These are phyloP conservation scores for Fusarium vanettenii DNA, from an alignment of 2,329 filamentous ascomycete genomes.

Conservation along the genomic window DNA sequence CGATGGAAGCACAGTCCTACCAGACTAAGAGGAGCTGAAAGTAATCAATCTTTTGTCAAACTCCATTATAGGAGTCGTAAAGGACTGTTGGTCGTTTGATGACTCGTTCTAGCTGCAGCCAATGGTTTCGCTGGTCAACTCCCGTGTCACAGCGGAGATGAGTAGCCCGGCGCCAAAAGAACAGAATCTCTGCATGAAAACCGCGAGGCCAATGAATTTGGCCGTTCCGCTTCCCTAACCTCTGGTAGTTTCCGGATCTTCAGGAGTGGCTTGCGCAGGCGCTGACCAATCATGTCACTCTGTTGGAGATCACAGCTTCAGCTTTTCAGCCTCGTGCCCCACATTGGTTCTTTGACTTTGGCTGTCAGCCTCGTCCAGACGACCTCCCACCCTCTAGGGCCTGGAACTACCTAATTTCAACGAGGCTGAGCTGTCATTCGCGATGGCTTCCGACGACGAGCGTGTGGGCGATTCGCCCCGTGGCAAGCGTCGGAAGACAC, in stretches of 20 bases:
- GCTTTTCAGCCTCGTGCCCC: conserved; percentile 32
- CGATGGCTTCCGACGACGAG: conserved; percentile 47
- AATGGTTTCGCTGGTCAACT: not conserved
- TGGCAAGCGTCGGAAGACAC: conserved; percentile 50
- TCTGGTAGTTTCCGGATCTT: conserved; percentile 41
- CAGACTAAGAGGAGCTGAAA: not conserved
- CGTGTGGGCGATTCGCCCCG: conserved; percentile 40
- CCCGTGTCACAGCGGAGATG: conserved; percentile 22
- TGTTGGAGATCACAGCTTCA: not conserved
- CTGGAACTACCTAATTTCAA: conserved; percentile 10
- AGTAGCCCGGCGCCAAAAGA: conserved; percentile 1
- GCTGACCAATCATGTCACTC: conserved; percentile 25
- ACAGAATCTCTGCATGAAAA: not conserved
- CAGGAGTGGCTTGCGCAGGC: conserved; percentile 34
- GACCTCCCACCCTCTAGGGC: conserved; percentile 19
- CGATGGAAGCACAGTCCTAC: not conserved
- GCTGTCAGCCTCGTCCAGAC: conserved; percentile 37
- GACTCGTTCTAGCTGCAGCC: not conserved
- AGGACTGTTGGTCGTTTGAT: not conserved
- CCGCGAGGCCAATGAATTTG: conserved; percentile 21
- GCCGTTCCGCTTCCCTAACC: conserved; percentile 29
- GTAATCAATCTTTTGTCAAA: not conserved
- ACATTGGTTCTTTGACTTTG: conserved; percentile 13
- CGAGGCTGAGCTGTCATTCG: not conserved
- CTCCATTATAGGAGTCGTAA: not conserved